Conservation (phyloP, 306 rosid genomes). For the Medicago ruthenica region DNA sequence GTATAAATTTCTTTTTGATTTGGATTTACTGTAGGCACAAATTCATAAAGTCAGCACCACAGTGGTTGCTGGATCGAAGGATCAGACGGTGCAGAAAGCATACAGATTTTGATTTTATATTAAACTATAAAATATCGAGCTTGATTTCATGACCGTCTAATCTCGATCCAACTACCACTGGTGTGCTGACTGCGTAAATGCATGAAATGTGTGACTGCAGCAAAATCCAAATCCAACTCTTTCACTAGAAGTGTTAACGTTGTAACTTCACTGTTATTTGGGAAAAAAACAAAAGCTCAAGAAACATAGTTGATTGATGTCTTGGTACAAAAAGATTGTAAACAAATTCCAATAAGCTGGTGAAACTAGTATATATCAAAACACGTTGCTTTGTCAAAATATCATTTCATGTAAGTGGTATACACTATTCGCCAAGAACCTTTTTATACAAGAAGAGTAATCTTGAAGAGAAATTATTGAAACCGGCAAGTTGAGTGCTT, state of each 20-base stretch:
- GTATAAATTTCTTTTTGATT: too few relatives aligned
- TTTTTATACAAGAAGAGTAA: background rate
- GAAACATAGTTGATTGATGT: background rate
- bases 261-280: background rate
- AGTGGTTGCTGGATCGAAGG: too few relatives aligned
- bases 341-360: background rate
- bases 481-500: conserved; percentile 50
- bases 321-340: background rate
- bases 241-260: background rate
- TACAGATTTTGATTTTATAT: too few relatives aligned
- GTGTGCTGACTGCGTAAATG: background rate
- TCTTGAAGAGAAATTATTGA: conserved; percentile 2
- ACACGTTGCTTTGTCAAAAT: conserved; percentile 10
- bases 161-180: background rate
- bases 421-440: background rate
- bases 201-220: background rate
- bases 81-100: too few relatives aligned
- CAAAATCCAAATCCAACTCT: background rate
- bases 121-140: too few relatives aligned
- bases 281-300: background rate
- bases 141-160: background rate
- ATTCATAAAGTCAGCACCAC: too few relatives aligned
- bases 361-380: background rate
- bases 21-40: too few relatives aligned
- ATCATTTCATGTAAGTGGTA: background rate